Conservation (phyloP, 1,284 basidiomycete species). For the Rhodotorula sp. region DNA sequence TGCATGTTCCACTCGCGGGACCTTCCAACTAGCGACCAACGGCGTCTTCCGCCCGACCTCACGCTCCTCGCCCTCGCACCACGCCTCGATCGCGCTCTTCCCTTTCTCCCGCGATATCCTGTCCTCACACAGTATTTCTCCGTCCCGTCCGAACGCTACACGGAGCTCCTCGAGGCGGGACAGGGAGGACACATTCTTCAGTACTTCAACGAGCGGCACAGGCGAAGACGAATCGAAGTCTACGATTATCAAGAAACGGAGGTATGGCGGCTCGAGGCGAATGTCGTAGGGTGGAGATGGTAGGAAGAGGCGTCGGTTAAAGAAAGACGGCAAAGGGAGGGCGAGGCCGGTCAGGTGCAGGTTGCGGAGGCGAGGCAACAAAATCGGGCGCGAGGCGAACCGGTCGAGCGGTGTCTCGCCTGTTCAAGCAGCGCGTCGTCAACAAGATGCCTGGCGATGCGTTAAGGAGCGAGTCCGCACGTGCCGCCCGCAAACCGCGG, state of each 20-base stretch:
- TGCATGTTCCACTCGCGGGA: slow-evolving; percentile 13
- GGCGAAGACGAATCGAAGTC: slow-evolving; percentile 23
- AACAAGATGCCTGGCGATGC: no score
- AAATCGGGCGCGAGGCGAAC: slow-evolving; percentile 8
- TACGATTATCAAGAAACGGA: slow-evolving; percentile 22
- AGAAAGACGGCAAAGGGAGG: neutral
- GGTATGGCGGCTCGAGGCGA: neutral
- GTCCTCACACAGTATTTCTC: neutral
- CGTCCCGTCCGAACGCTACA: slow-evolving; percentile 3
- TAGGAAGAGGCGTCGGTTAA: slow-evolving; percentile 2
- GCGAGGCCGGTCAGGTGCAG: slow-evolving; percentile 28
- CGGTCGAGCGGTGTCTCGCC: slow-evolving; percentile 31
- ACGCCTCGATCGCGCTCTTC: slow-evolving; percentile 7
- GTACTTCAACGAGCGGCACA: neutral
- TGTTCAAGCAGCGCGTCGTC: no score
- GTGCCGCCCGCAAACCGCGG: neutral
- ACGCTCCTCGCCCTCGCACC: slow-evolving; percentile 12
- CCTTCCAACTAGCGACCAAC: slow-evolving; percentile 17
- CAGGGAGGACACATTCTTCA: neutral
- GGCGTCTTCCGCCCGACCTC: neutral
- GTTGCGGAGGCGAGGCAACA: neutral
- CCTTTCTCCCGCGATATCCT: neutral
- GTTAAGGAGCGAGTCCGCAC: no score
- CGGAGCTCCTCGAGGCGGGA: neutral
- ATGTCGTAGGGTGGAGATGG: neutral